Conservation (phyloP, 176 grass and related monocot genomes). For the Phoenix dactylifera region DNA sequence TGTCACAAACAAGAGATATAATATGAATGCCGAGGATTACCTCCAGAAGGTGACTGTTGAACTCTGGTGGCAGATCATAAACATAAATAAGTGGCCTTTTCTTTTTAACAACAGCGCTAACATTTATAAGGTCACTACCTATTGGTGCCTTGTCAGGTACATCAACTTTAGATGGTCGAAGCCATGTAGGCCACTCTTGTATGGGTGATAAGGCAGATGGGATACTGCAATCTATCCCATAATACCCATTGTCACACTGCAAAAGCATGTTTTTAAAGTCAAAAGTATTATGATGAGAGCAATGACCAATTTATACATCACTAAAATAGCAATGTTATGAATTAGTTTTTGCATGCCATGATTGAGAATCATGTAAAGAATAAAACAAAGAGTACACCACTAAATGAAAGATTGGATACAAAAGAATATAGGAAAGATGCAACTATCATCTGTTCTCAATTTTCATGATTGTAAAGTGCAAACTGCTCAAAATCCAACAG, state of each 20-base stretch:
- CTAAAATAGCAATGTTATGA: too few relatives aligned
- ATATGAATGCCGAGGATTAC: slow-evolving; percentile 27
- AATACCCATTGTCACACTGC: slow-evolving; percentile 90
- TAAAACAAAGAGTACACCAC: too few relatives aligned
- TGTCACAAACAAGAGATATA: slow-evolving; percentile 4
- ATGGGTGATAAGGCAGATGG: slow-evolving; percentile 51
- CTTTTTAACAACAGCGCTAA: slow-evolving; percentile 50
- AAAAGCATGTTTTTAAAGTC: slow-evolving; percentile 19
- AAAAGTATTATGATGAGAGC: slow-evolving; percentile 20
- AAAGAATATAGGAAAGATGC: too few relatives aligned
- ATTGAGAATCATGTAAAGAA: too few relatives aligned
- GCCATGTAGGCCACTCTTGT: slow-evolving; percentile 59
- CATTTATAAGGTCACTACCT: slow-evolving; percentile 21
- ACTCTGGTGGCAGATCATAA: slow-evolving; percentile 87
- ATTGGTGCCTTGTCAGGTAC: slow-evolving; percentile 20
- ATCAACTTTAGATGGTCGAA: slow-evolving; percentile 36
- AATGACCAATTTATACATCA: too few relatives aligned
- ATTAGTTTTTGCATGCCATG: too few relatives aligned
- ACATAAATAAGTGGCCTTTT: slow-evolving; percentile 94
- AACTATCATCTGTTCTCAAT: too few relatives aligned
- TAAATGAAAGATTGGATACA: too few relatives aligned
- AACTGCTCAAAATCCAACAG: too few relatives aligned
- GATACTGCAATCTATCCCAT: slow-evolving; percentile 94
- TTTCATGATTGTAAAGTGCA: too few relatives aligned
- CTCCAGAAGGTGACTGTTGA: slow-evolving; percentile 89